phyloP scores from a whole-genome alignment of 2,329 filamentous ascomycete species.

The Aureobasidium sp. region DNA sequence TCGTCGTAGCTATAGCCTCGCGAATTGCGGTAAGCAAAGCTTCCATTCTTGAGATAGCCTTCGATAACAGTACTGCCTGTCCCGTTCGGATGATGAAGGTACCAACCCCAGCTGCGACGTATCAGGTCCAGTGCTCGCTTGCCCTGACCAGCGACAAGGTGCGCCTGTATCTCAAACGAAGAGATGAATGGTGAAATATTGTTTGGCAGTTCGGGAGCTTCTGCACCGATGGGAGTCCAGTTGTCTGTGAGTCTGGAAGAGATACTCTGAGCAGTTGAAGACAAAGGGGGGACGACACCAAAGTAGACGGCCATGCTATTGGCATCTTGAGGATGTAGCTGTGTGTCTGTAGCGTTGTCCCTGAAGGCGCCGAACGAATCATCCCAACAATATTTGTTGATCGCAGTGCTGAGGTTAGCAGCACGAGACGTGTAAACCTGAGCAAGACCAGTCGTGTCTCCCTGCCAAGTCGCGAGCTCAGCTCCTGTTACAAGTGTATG shows the following conservation, averaged over 20 bases:
- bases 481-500: constrained; percentile 29
- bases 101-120: constrained; percentile 54
- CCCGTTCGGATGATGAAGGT: constrained; percentile 50
- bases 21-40: constrained; percentile 45
- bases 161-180: constrained; percentile 53
- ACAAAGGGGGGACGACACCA: constrained; percentile 19
- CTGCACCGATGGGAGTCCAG: constrained; percentile 51
- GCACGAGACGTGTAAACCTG: constrained; percentile 22
- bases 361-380: constrained; percentile 25
- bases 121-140: constrained; percentile 50
- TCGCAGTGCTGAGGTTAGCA: constrained; percentile 21
- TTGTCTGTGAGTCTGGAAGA: constrained; percentile 37
- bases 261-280: constrained; percentile 18
- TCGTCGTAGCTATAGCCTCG: constrained; percentile 25
- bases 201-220: constrained; percentile 49
- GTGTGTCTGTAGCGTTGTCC: constrained; percentile 33
- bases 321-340: constrained; percentile 41
- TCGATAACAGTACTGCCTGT: constrained; percentile 54
- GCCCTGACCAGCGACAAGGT: constrained; percentile 41
- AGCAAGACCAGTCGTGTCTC: constrained; percentile 23
- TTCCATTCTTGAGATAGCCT: constrained; percentile 50
- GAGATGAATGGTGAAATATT: constrained; percentile 55
- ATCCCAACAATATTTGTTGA: constrained; percentile 27
- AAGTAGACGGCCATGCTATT: constrained; percentile 24
- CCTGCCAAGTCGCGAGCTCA: constrained; percentile 25